phyloP scores from a whole-genome alignment of 129 eudicot genomes.

The Saussurea involucrata region DNA sequence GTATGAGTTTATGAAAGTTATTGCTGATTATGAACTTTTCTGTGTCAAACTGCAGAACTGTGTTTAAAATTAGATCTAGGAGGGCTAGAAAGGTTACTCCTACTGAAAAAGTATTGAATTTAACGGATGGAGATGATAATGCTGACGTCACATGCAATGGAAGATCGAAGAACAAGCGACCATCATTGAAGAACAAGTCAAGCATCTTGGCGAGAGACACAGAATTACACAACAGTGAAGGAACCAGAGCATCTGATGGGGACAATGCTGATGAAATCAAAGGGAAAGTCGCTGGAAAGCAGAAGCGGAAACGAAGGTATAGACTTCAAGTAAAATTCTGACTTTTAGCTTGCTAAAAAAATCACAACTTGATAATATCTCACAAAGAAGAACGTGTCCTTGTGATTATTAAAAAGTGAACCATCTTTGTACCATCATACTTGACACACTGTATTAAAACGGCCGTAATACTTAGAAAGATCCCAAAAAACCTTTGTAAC shows the following conservation, averaged over 20 bases:
- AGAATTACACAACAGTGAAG: slow-evolving; percentile 7
- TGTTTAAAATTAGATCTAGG: slow-evolving; percentile 21
- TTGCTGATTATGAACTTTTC: slow-evolving; percentile 2
- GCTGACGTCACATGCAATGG: slow-evolving; percentile 13
- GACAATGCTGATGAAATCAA: slow-evolving; percentile 11
- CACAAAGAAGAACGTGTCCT: not conserved
- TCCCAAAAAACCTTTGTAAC: not conserved
- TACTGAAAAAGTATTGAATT: slow-evolving; percentile 18
- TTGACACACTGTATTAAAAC: too few species aligned
- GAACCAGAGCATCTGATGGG: slow-evolving; percentile 8
- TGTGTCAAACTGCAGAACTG: slow-evolving; percentile 19
- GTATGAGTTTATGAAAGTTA: not conserved
- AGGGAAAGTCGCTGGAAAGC: slow-evolving; percentile 22
- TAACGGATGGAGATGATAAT: slow-evolving; percentile 29
- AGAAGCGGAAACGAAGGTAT: slow-evolving; percentile 18
- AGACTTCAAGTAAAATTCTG: not conserved
- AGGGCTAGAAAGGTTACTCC: slow-evolving; percentile 30
- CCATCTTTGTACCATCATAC: too few species aligned
- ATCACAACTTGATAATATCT: not conserved
- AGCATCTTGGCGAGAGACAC: not conserved
- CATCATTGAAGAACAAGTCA: slow-evolving; percentile 1
- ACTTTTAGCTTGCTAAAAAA: not conserved
- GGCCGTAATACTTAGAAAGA: not conserved
- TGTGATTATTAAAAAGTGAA: not conserved
- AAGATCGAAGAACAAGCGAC: not conserved